phyloP scores from a whole-genome alignment of 768 basidiomycete genomes.

The Paxillus ammoniavirescens region DNA sequence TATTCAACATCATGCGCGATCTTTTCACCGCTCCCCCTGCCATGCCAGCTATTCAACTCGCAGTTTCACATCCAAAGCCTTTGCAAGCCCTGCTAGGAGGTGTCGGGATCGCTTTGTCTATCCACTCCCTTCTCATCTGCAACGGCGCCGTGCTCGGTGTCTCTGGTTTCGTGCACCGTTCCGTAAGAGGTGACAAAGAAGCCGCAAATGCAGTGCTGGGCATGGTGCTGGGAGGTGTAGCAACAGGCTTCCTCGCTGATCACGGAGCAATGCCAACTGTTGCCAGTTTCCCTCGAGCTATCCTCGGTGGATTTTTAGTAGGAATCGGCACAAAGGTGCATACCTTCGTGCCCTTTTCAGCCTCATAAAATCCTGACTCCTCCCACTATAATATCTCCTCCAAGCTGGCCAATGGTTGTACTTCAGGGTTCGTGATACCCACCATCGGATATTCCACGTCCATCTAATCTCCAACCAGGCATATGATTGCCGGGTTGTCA shows the following conservation, averaged over 20 bases:
- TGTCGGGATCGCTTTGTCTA: constrained; percentile 48
- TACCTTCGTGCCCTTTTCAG: neutral
- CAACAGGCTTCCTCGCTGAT: constrained; percentile 33
- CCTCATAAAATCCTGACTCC: neutral
- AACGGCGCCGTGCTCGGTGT: constrained; percentile 60
- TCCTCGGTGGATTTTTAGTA: constrained; percentile 53
- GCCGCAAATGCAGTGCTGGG: constrained; percentile 42
- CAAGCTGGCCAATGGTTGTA: constrained; percentile 61
- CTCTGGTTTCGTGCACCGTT: constrained; percentile 58
- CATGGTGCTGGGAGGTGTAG: constrained; percentile 47
- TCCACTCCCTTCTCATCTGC: constrained; percentile 49
- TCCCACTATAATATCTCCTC: neutral
- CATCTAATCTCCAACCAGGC: constrained; percentile 34
- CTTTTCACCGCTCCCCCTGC: too few species aligned
- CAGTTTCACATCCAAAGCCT: constrained; percentile 35
- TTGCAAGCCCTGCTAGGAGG: constrained; percentile 57
- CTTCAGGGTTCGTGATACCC: constrained; percentile 48
- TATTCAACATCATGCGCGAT: too few species aligned
- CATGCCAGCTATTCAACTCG: neutral
- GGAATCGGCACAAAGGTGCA: constrained; percentile 57
- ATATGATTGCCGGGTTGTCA: constrained; percentile 63
- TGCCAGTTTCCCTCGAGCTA: constrained; percentile 25
- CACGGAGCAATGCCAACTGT: constrained; percentile 34
- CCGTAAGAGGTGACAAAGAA: constrained; percentile 44
- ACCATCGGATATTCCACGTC: neutral